These are phyloP conservation scores for Quercus lobata DNA, from an alignment of 331 rosid genomes.

Conservation along the genomic window DNA sequence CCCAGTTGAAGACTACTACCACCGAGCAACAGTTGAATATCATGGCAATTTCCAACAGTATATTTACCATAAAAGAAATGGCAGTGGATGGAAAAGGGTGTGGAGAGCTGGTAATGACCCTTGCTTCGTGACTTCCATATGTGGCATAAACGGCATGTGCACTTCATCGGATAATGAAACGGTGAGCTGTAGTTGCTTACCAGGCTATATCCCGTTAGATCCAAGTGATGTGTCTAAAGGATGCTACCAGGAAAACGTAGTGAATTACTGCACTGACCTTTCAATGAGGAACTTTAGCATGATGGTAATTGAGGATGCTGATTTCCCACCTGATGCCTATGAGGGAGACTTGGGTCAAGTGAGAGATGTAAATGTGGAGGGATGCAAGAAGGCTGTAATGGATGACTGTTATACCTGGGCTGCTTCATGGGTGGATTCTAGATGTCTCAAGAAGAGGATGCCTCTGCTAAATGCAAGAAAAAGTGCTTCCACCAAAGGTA, in stretches of 20 bases:
- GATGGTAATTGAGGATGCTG: slow-evolving; percentile 26
- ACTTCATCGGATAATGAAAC: slow-evolving; percentile 30
- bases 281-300: slow-evolving; percentile 7
- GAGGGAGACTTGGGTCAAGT: background rate
- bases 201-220: slow-evolving; percentile 20
- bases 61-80: slow-evolving; percentile 29
- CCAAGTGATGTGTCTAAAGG: slow-evolving; percentile 14
- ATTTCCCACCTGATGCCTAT: slow-evolving; percentile 1
- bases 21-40: slow-evolving; percentile 25
- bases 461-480: slow-evolving; percentile 33
- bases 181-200: slow-evolving; percentile 21
- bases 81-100: slow-evolving; percentile 22
- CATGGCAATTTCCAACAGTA: slow-evolving; percentile 29
- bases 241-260: slow-evolving; percentile 13
- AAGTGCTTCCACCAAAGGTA: slow-evolving; percentile 28
- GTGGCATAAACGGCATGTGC: slow-evolving; percentile 29
- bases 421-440: slow-evolving; percentile 24
- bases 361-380: background rate
- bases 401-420: slow-evolving; percentile 25
- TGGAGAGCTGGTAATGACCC: slow-evolving; percentile 32
- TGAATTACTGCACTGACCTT: slow-evolving; percentile 22
- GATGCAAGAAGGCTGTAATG: slow-evolving; percentile 24
- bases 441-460: slow-evolving; percentile 24
- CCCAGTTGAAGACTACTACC: slow-evolving; percentile 26
- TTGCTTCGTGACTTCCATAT: slow-evolving; percentile 19